Percentiles rank a stretch among this genome's conserved stretches.
Evolutionary conservation across 169 alveolate species (phyloP).

Genomic region (Amoebophrya sp.): DNA sequence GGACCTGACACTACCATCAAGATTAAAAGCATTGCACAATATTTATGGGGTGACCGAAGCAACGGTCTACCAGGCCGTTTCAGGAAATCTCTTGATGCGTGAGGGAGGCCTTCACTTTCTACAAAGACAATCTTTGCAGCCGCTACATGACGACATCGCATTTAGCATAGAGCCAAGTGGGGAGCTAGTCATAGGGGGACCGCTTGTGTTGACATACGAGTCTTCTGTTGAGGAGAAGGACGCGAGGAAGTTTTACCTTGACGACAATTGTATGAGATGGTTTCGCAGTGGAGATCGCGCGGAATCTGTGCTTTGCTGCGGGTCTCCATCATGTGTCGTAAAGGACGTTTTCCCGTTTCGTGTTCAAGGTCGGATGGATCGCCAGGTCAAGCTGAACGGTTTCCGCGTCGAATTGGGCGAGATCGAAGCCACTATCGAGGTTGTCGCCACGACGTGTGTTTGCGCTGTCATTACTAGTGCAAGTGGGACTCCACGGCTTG

Average conservation of each 20-base stretch:
- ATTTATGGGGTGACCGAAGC: not conserved
- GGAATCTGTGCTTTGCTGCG: too few species aligned
- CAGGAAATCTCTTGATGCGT: not conserved
- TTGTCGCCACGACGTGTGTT: not conserved
- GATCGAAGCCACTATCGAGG: not conserved
- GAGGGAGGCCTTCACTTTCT: not conserved
- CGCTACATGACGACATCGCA: not conserved
- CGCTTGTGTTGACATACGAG: not conserved
- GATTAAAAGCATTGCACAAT: not conserved
- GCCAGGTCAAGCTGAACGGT: conserved; percentile 9
- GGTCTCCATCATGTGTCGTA: too few species aligned
- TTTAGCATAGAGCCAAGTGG: not conserved
- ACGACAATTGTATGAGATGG: not conserved
- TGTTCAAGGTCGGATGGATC: not conserved
- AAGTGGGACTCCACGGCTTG: too few species aligned
- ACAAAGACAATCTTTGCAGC: not conserved
- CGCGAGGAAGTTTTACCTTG: too few species aligned
- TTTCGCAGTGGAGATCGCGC: not conserved
- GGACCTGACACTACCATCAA: not conserved
- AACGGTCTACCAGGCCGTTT: not conserved
- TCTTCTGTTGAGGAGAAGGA: too few species aligned
- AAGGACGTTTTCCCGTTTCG: too few species aligned
- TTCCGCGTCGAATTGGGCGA: not conserved
- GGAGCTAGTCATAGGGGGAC: not conserved
- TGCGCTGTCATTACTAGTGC: too few species aligned